Evolutionary conservation across 2,329 filamentous ascomycete genomes (phyloP), one percentile per base, ranked within the genome.

Genomic region (Cladosporium sp.): DNA sequence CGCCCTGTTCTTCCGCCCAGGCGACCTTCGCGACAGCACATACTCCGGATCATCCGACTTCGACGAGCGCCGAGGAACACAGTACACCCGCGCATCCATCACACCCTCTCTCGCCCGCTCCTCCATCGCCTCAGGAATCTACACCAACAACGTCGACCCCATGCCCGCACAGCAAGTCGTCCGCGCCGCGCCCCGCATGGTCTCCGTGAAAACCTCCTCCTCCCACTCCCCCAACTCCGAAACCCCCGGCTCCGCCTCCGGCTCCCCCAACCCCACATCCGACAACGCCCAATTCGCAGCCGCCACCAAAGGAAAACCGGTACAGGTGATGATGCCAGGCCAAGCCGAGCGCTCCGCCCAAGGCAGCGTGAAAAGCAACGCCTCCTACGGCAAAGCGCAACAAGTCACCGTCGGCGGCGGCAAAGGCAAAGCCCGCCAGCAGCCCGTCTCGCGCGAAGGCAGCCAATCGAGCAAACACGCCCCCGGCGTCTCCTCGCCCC

Each of bases 1-100:
- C 54, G 88, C 93, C 64, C 88, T 95, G 66, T 96, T 95, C 78
- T 96, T 96, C 69, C 86, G 95, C 60, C 91, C 91, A 9, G 86
- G 86, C 53, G 89, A 96, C 64, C 78, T 96, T 40, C 86, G 92
- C 58, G 89, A 95, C 70, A 96, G 90, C 6, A 92, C 89, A 11
- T 96, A 91, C 71, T 95, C 90, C 4, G 86, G 82, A 54, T 80
- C 86, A 55, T 88, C 87, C 11, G 65, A 64, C 1, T 41, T 68
- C 1, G 77, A 74, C 29, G 59, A 57, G 13, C 62, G 54, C 47
- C 52, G 62, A 43, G 61, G 65, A 39, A 66, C 56, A 68, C 62
- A 68, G 52, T 71, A 68, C 51, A 68, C 68, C 18, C 71, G 71
- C 41, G 70, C 69, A n/a, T 76, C 73, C 56, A 74, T 77, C 58